Conservation (phyloP, 768 basidiomycete genomes). For the Trametes cubensis region DNA sequence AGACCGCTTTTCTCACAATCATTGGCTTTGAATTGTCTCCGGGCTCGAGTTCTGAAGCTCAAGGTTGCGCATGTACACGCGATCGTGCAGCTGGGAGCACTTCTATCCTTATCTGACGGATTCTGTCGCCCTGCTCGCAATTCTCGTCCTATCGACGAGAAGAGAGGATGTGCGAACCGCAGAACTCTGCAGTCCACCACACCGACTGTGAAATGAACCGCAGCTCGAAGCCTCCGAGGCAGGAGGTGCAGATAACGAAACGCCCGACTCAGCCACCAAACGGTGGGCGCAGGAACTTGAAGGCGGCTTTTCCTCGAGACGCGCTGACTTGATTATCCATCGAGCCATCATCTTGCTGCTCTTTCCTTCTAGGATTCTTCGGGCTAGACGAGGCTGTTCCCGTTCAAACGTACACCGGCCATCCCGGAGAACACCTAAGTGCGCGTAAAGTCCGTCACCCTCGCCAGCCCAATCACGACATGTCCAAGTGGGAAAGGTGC, state of each 20-base stretch:
- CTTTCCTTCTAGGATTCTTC: background rate
- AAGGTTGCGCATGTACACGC: background rate
- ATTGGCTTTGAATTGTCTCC: background rate
- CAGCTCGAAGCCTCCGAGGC: background rate
- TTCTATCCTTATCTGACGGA: conserved; percentile 9
- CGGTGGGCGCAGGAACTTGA: background rate
- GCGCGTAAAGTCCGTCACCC: conserved; percentile 9
- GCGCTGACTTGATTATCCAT: background rate
- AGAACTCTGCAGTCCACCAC: background rate
- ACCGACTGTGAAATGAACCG: background rate
- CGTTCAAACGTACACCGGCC: conserved; percentile 1
- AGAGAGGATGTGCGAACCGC: background rate
- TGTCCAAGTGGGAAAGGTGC: conserved; percentile 5
- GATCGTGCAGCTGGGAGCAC: too few relatives aligned
- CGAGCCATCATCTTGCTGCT: background rate
- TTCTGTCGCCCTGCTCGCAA: background rate
- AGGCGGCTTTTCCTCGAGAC: background rate
- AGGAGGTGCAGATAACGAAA: background rate
- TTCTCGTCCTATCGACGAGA: background rate
- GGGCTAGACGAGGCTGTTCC: background rate
- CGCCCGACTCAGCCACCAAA: background rate
- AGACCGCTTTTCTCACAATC: background rate
- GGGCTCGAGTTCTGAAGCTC: background rate
- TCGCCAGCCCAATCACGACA: background rate
- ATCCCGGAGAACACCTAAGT: conserved; percentile 5